Percentiles rank a stretch among this genome's conserved stretches.
Conservation (phyloP, 306 rosid genomes). For the Inga oerstediana region DNA sequence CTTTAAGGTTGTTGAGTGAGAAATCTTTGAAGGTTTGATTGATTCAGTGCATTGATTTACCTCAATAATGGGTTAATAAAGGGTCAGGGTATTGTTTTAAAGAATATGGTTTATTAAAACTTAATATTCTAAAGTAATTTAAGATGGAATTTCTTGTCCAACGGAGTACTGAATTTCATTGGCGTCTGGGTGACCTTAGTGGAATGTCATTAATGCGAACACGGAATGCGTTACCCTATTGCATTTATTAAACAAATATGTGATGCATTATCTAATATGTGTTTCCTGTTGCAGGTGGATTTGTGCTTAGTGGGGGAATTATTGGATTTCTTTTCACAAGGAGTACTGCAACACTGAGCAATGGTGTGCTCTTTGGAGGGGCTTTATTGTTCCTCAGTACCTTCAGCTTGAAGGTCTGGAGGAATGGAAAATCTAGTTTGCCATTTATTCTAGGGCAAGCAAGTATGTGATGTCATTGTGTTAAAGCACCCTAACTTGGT, state of each 20-base stretch:
- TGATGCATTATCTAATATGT: background rate
- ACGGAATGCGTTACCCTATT: background rate
- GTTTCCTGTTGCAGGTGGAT: conserved; percentile 59
- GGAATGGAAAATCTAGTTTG: conserved; percentile 85
- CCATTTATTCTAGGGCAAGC: conserved; percentile 93
- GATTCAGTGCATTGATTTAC: conserved; percentile 13
- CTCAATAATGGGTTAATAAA: conserved; percentile 19
- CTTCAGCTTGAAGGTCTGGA: conserved; percentile 90
- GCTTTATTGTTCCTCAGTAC: conserved; percentile 88
- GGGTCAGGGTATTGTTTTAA: background rate
- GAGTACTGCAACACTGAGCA: conserved; percentile 63
- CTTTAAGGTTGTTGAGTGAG: conserved; percentile 14
- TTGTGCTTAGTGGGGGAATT: conserved; percentile 78
- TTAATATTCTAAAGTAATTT: conserved; percentile 13
- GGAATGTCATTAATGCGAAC: conserved; percentile 13
- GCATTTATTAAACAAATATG: conserved; percentile 12
- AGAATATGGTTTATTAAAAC: conserved; percentile 26
- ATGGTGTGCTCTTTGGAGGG: conserved; percentile 77
- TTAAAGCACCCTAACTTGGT: conserved; percentile 1
- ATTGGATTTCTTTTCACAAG: conserved; percentile 69
- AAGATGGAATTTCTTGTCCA: conserved; percentile 11
- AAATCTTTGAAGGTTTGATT: conserved; percentile 23
- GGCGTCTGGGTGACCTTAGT: conserved; percentile 5
- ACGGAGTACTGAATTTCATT: background rate
- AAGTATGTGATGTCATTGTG: conserved; percentile 47